Evolutionary conservation across 176 grass and related monocot species (phyloP).

Genomic region (Luzula sylvatica): DNA sequence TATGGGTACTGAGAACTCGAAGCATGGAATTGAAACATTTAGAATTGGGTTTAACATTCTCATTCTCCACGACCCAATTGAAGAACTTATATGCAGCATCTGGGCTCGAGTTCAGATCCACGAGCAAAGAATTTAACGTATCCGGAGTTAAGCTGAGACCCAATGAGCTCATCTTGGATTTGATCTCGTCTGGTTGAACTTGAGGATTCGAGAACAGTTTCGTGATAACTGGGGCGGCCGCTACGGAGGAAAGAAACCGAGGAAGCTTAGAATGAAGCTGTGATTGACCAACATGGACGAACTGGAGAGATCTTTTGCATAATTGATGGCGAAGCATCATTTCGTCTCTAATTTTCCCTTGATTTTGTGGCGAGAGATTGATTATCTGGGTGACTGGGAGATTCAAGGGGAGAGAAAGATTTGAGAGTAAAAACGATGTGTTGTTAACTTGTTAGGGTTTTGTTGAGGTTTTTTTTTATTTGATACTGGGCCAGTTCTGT

Average conservation of each 20-base stretch:
- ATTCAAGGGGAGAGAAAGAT: not conserved
- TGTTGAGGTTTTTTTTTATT: not conserved
- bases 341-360: not conserved
- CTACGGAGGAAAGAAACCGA: conserved; percentile 13
- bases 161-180: conserved; percentile 28
- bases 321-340: conserved; percentile 8
- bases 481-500: no score
- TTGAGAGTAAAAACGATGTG: not conserved
- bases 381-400: not conserved
- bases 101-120: conserved; percentile 33
- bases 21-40: conserved; percentile 61
- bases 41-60: conserved; percentile 26
- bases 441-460: not conserved
- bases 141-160: conserved; percentile 39
- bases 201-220: conserved; percentile 29
- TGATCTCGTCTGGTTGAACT: conserved; percentile 12
- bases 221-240: conserved; percentile 19
- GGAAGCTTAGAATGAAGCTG: not conserved
- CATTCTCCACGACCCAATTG: conserved; percentile 32
- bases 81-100: conserved; percentile 39
- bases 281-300: no score
- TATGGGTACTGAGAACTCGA: conserved; percentile 37
- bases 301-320: not conserved
- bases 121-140: conserved; percentile 34
- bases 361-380: not conserved